A percentile compares a stretch with the other conserved stretches of the same genome.
phyloP scores from a whole-genome alignment of 306 rosid species.

The Dryas octopetala region DNA sequence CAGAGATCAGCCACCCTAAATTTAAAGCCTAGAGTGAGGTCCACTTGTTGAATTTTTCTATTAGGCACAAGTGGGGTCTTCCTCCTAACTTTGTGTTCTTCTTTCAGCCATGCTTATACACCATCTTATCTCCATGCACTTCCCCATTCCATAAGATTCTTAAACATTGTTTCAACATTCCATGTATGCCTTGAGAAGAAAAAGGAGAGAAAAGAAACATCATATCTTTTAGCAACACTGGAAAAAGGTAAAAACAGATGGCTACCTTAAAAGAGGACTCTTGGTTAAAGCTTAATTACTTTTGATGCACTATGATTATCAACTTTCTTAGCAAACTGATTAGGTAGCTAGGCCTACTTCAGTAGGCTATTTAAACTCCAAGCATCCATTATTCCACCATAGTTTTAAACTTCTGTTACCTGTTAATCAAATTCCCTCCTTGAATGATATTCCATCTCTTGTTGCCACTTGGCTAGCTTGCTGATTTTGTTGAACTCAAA shows the following conservation, averaged over 20 bases:
- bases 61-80: conserved; percentile 30
- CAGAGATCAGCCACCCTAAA: conserved; percentile 7
- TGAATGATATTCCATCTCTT: conserved; percentile 26
- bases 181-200: conserved; percentile 25
- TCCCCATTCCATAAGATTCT: conserved; percentile 40
- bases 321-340: conserved; percentile 26
- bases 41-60: conserved; percentile 44
- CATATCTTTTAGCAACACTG: conserved; percentile 30
- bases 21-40: conserved; percentile 27
- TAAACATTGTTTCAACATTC: conserved; percentile 29
- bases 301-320: conserved; percentile 17
- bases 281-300: conserved; percentile 32
- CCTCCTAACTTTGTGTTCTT: conserved; percentile 30
- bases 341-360: conserved; percentile 33
- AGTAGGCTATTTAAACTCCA: conserved; percentile 49
- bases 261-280: conserved; percentile 9
- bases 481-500: conserved; percentile 2
- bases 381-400: conserved; percentile 27
- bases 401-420: conserved; percentile 25
- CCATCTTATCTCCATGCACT: conserved; percentile 49
- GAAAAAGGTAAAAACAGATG: conserved; percentile 8
- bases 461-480: conserved; percentile 22
- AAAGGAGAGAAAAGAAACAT: conserved; percentile 23
- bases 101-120: conserved; percentile 39
- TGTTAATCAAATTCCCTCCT: conserved; percentile 31